Percentiles rank a stretch among this genome's conserved stretches.
phyloP scores from a whole-genome alignment of 257 asterid genomes.

The Lycium barbarum region DNA sequence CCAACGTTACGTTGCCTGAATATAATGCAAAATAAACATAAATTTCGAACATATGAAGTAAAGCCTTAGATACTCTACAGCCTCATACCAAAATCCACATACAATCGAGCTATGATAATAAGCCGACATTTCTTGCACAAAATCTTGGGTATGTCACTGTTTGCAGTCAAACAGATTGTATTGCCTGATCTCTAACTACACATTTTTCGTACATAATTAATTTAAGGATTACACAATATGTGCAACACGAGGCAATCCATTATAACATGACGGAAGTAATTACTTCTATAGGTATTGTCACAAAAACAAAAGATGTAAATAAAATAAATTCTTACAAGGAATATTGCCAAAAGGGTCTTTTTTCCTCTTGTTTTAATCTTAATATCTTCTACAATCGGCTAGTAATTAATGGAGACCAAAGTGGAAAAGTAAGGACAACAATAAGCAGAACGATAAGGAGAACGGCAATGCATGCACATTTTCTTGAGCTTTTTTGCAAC shows the following conservation, averaged over 20 bases:
- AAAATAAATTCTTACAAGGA: neutral
- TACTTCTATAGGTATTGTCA: constrained; percentile 3
- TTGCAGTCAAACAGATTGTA: neutral
- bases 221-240: neutral
- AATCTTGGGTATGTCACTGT: neutral
- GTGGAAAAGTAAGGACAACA: constrained; percentile 41
- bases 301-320: neutral
- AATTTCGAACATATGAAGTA: no score
- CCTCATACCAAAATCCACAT: neutral
- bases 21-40: no score
- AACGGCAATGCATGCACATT: constrained; percentile 46
- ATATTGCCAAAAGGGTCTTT: neutral
- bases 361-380: neutral
- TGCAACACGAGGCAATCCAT: neutral
- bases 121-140: neutral
- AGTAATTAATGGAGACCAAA: constrained; percentile 42
- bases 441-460: constrained; percentile 35
- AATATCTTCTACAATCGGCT: constrained; percentile 8
- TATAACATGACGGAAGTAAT: neutral
- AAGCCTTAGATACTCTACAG: neutral
- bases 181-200: neutral
- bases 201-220: neutral
- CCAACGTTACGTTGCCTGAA: no score
- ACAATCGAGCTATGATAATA: no score
- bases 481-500: constrained; percentile 45